Percentiles rank a stretch among this genome's conserved stretches.
These are phyloP conservation scores for Tilletia indica DNA, from an alignment of 1,284 basidiomycete species.

Conservation along the genomic window DNA sequence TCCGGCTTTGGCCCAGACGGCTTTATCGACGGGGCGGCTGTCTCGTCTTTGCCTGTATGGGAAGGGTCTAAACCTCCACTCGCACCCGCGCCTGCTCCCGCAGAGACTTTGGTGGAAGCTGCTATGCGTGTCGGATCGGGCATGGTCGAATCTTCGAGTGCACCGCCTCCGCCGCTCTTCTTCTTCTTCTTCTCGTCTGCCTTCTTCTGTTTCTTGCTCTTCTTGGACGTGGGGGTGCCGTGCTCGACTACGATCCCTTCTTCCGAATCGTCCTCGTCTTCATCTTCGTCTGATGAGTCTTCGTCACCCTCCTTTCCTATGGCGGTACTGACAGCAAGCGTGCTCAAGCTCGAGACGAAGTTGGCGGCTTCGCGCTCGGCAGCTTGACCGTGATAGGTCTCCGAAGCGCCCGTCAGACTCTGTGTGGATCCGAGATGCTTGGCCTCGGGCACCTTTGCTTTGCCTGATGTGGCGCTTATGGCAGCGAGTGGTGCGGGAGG, in stretches of 20 bases:
- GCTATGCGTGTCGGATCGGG: conserved; percentile 56
- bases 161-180: not conserved
- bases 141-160: conserved; percentile 28
- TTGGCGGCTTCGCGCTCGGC: conserved; percentile 60
- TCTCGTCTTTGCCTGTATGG: conserved; percentile 39
- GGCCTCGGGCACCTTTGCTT: conserved; percentile 46
- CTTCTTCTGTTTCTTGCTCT: conserved; percentile 19
- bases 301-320: conserved; percentile 52
- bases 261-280: conserved; percentile 28
- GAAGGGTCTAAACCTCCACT: not conserved
- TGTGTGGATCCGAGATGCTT: conserved; percentile 45
- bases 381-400: conserved; percentile 59
- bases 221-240: conserved; percentile 25
- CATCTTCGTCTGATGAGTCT: conserved; percentile 19
- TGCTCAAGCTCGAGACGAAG: conserved; percentile 57
- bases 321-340: conserved; percentile 58
- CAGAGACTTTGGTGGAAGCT: conserved; percentile 14
- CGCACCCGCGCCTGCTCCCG: not conserved
- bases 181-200: not conserved
- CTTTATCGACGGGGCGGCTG: conserved; percentile 49
- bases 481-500: conserved; percentile 61
- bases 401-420: conserved; percentile 46
- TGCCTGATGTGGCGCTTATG: conserved; percentile 51
- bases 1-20: conserved; percentile 54
- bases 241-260: conserved; percentile 22